Evolutionary conservation across 2,329 filamentous ascomycete species (phyloP), one percentile per base, ranked within the genome.

Genomic region (Chaetomium sp.): DNA sequence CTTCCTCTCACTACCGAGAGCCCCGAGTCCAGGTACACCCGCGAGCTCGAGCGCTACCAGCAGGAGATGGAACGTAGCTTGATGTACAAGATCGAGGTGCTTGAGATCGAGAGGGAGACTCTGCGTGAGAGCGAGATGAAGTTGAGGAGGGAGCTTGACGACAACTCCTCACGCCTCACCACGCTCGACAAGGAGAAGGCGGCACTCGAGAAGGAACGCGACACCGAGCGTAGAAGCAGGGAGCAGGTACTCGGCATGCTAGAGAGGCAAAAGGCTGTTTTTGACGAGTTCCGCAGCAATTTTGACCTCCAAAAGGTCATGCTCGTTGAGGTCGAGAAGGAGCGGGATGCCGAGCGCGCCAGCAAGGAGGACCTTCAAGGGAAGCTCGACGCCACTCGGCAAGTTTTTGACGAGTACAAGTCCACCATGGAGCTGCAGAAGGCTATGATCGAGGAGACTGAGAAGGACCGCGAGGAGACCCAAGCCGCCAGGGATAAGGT

Each of bases 271-370:
- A 71, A 74, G 61, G 72, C 73, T 63, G 68, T 75, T 57, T 73
- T 76, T 53, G 76, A 78, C 54, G 75, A 78, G 66, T 73, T 73
- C 69, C 68, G 75, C 38, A 74, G 73, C 65, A 76, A 78, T 64
- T 72, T 76, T 16, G 73, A 77, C 49, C 72, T 77, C 56, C 74
- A 76, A 65, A 70, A 74, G 60, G 71, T 70, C 62, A 70, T 75
- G 62, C 73, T 76, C 57, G 75, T 77, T 45, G 74, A 78, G 62
- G 72, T 72, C 66, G 74, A 74, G 38, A 74, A 71, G 65, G 70
- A 71, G 33, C 69, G 68, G 10, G 69, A 71, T 31, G 59, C 60
- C 42, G 70, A 71, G 58, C 68, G 70, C 12, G 65, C 67, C 42
- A 54, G n/a, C 61, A 69, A 69, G 50, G 57, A 33, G 16, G 70